Base-by-base conservation (phyloP, 2,329 filamentous ascomycete genomes). In the Penicillium capsulatum region DNA sequence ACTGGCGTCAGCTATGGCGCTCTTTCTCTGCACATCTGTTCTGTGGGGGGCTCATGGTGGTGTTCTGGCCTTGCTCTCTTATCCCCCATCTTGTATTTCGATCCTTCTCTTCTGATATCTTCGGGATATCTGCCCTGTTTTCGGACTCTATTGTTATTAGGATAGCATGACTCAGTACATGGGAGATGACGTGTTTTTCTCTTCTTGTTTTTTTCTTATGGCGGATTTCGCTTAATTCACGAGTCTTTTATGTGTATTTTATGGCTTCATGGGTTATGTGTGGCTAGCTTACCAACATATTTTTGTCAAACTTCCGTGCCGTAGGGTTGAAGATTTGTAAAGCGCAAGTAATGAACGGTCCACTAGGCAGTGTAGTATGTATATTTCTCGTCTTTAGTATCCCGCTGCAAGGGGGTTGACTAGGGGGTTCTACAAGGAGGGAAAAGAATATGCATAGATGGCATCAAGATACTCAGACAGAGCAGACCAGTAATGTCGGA, bases 241-340 rank as follows among this genome's bases (percentile, higher is more conserved):
- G 34, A n/a, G 26, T 40, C 38, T 50, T 45, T 40, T 36, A 51
- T 41, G 38, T 50, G 43, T 54, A 55, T 31, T 45, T 47, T 26
- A 44, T 46, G 44, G 32, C 26, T 42, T 33, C 45, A 54, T 51
- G 49, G 29, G 50, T 34, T 35, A 29, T 45, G 17, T 49, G 43
- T 48, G 44, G 37, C 45, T 52, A 48, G 36, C 39, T 48, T 14
- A 31, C 30, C 19, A 22, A 9, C 9, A 22, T 5, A 22, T 22
- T 5, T 33, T 30, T 31, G 37, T 32, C 5, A 14, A 11, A 28
- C 26, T 28, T 28, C n/a, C 6, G 5, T n/a, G 5, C n/a, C 26
- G 11, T 11, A 4, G 6, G 5, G 6, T 28, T 28, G 6, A n/a
- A n/a, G n/a, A n/a, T n/a, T n/a, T n/a, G n/a, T n/a, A n/a, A n/a